phyloP scores from a whole-genome alignment of 768 basidiomycete genomes.

The Boletellus sp. region DNA sequence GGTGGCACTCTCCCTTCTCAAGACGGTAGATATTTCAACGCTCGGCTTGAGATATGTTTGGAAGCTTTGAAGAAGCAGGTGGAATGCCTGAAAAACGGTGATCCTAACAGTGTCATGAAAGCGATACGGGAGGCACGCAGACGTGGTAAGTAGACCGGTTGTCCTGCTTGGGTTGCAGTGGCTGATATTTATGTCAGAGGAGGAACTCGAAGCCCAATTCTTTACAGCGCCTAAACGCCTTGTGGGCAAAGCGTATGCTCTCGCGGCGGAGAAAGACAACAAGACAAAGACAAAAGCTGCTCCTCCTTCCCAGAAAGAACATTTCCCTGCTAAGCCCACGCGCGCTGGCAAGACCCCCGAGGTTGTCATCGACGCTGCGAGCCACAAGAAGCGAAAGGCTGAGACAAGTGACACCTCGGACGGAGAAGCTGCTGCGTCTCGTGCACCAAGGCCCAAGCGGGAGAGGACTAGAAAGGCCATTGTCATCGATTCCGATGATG shows the following conservation, averaged over 20 bases:
- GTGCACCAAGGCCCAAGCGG: conserved; percentile 36
- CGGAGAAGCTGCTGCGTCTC: conserved; percentile 35
- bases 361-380: conserved; percentile 47
- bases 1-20: conserved; percentile 67
- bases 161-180: background rate
- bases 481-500: conserved; percentile 52
- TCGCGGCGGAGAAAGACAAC: conserved; percentile 43
- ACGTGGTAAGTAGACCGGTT: conserved; percentile 42
- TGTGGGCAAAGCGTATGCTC: conserved; percentile 71
- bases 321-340: conserved; percentile 26
- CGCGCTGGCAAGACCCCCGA: conserved; percentile 48
- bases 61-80: conserved; percentile 61
- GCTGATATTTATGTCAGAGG: conserved; percentile 35
- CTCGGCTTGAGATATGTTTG: conserved; percentile 65
- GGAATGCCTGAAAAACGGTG: conserved; percentile 61
- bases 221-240: conserved; percentile 58
- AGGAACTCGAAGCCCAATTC: conserved; percentile 47
- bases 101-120: conserved; percentile 56
- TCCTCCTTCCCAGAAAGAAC: conserved; percentile 14
- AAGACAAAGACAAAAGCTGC: conserved; percentile 16
- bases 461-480: conserved; percentile 35
- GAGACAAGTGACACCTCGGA: conserved; percentile 22
- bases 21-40: conserved; percentile 87
- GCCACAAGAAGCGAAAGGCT: conserved; percentile 17
- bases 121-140: conserved; percentile 62